A percentile compares a stretch with the other conserved stretches of the same genome.
These are phyloP conservation scores for Cyberlindnera subsufficiens DNA, from an alignment of 805 yeast genomes.

Conservation along the genomic window DNA sequence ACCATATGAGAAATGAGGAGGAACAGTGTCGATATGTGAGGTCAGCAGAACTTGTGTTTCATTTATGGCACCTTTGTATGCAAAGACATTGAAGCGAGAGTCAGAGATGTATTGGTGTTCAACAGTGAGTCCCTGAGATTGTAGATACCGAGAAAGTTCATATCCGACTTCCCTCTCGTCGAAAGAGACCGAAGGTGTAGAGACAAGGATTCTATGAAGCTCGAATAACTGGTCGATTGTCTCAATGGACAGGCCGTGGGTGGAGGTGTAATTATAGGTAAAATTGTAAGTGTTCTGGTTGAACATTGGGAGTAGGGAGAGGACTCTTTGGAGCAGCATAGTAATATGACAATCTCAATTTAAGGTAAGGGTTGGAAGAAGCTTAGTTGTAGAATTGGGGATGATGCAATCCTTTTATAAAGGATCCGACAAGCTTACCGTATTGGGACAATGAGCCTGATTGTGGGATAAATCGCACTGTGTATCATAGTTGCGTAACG, in stretches of 20 bases:
- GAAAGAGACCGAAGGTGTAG: slow-evolving; percentile 9
- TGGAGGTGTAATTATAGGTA: not conserved
- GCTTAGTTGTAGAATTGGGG: no score
- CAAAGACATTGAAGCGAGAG: slow-evolving; percentile 45
- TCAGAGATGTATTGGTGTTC: slow-evolving; percentile 33
- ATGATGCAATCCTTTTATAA: no score
- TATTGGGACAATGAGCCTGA: not conserved
- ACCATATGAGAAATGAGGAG: slow-evolving; percentile 49
- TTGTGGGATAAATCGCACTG: no score
- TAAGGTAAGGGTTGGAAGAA: no score
- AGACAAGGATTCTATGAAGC: slow-evolving; percentile 9
- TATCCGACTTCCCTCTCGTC: slow-evolving; percentile 6
- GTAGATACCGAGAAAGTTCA: slow-evolving; percentile 1
- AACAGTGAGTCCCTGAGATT: slow-evolving; percentile 31
- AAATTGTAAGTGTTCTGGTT: not conserved
- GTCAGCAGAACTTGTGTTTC: slow-evolving; percentile 44
- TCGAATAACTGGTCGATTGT: slow-evolving; percentile 5
- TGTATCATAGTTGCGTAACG: no score
- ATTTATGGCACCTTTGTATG: slow-evolving; percentile 42
- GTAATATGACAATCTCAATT: not conserved
- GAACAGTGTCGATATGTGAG: slow-evolving; percentile 65
- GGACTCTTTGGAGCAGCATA: not conserved
- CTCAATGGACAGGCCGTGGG: not conserved
- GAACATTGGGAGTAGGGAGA: not conserved
- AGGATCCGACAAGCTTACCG: not conserved